A percentile compares a stretch with the other conserved stretches of the same genome.
Evolutionary conservation across 768 basidiomycete genomes (phyloP).

Genomic region (Tephrocybe sp.): DNA sequence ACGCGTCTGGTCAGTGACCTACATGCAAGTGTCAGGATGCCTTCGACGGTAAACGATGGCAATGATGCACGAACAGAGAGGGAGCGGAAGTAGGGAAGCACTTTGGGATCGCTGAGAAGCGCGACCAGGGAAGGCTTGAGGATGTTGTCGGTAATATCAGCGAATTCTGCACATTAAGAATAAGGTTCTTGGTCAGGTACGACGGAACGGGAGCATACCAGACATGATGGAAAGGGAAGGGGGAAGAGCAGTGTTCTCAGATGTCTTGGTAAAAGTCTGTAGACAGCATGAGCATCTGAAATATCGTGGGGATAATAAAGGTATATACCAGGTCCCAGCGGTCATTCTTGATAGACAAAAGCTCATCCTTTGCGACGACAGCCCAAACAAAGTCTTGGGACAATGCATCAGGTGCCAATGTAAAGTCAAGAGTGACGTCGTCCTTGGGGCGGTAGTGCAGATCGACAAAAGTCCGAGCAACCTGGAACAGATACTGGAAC

Average conservation of each 20-base stretch:
- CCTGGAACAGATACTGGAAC: conserved; percentile 60
- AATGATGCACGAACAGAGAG: conserved; percentile 52
- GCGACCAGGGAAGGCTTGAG: conserved; percentile 59
- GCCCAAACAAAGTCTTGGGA: conserved; percentile 78
- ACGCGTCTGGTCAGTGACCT: conserved; percentile 86
- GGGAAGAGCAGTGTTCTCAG: conserved; percentile 63
- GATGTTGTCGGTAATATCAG: conserved; percentile 78
- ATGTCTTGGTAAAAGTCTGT: conserved; percentile 81
- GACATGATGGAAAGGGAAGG: conserved; percentile 72
- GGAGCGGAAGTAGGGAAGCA: conserved; percentile 78
- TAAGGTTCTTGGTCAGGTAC: not conserved
- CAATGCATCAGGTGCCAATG: conserved; percentile 49
- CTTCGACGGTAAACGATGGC: not conserved
- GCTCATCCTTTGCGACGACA: conserved; percentile 76
- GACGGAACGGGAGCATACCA: conserved; percentile 32
- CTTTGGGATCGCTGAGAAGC: conserved; percentile 60
- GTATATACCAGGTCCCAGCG: conserved; percentile 87
- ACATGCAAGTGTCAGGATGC: conserved; percentile 6
- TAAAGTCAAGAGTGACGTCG: conserved; percentile 76
- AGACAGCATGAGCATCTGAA: not conserved
- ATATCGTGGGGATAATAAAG: not conserved
- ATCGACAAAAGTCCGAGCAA: conserved; percentile 64
- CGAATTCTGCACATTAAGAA: conserved; percentile 54
- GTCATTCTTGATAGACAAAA: conserved; percentile 60
- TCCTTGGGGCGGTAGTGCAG: conserved; percentile 71